Conservation (phyloP, 2,329 filamentous ascomycete species). For the Chaetoscypha palmicola region DNA sequence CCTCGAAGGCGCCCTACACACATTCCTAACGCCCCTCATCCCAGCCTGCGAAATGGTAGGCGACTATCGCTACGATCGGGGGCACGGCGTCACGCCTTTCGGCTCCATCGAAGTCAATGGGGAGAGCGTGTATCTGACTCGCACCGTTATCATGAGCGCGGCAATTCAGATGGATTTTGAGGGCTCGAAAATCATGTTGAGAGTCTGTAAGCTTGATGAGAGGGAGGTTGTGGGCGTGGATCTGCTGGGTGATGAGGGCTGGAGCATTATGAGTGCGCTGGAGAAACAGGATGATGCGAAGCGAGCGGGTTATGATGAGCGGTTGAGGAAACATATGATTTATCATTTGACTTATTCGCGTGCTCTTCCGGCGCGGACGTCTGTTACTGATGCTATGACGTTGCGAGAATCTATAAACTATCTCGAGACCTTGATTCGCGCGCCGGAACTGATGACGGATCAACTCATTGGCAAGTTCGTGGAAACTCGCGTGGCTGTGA, state of each 20-base stretch:
- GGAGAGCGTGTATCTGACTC: constrained; percentile 6
- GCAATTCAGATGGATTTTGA: constrained; percentile 27
- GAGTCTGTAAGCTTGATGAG: constrained; percentile 13
- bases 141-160: constrained; percentile 23
- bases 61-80: constrained; percentile 20
- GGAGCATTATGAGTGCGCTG: constrained; percentile 9
- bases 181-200: constrained; percentile 20
- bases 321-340: constrained; percentile 19
- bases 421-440: constrained; percentile 10
- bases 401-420: constrained; percentile 7
- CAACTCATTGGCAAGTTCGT: constrained; percentile 12
- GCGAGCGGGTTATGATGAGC: constrained; percentile 19
- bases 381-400: constrained; percentile 6
- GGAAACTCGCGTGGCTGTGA: constrained; percentile 4
- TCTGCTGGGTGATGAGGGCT: constrained; percentile 9
- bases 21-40: constrained; percentile 23
- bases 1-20: constrained; percentile 26
- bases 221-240: constrained; percentile 9
- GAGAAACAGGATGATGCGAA: constrained; percentile 17
- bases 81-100: constrained; percentile 19
- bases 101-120: background rate
- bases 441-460: background rate
- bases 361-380: constrained; percentile 11
- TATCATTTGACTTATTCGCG: constrained; percentile 14
- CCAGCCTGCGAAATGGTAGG: constrained; percentile 19